Evolutionary conservation across 139 green algal genomes (phyloP), one percentile per base, ranked within the genome.

Genomic region (Penium margaritaceum): DNA sequence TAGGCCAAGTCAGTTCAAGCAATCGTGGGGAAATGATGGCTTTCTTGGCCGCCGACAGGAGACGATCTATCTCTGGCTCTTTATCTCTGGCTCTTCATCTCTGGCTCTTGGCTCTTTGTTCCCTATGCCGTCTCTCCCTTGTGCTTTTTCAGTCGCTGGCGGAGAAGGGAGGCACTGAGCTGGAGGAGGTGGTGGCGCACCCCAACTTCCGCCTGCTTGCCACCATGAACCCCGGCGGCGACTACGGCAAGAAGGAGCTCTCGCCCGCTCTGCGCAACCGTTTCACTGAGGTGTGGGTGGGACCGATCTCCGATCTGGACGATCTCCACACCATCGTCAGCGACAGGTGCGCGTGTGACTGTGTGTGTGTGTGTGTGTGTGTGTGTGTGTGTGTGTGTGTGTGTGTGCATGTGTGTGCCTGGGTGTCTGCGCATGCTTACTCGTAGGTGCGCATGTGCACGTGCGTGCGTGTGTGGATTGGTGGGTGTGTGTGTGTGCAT

Each of bases 241-340:
- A 95, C 73, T 97, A 91, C 70, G 93, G 93, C 66, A 99, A 99
- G 88, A 95, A 95, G 76, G 95, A 99, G 88, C 88, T 99, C 36
- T 95, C 88, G 6, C 95, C 95, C 2, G 95, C 95, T 7, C 87
- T 99, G 9, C 82, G 82, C 70, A 99, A 98, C 84, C 86, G 92
- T 61, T 96, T 96, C 81, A 95, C 90, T 5, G 88, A 90, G 68
- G 67, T 89, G 17, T 89, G 84, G 84, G 84, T 88, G 19, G 63
- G 77, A n/a, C 34, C 79, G n/a, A 75, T 83, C 41, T 53, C 24
- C 14, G 68, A 81, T 37, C 39, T 74, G 1, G 72, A 63, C 3
- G 85, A 89, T 21, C 67, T 89, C 24, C 66, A 61, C 2, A 35
- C 68, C 3, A 85, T 89, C 33, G 53, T 88, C 3, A 36, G 46